Evolutionary conservation across 2,329 filamentous ascomycete species (phyloP).

Genomic region (Sphaceloma murrayae): DNA sequence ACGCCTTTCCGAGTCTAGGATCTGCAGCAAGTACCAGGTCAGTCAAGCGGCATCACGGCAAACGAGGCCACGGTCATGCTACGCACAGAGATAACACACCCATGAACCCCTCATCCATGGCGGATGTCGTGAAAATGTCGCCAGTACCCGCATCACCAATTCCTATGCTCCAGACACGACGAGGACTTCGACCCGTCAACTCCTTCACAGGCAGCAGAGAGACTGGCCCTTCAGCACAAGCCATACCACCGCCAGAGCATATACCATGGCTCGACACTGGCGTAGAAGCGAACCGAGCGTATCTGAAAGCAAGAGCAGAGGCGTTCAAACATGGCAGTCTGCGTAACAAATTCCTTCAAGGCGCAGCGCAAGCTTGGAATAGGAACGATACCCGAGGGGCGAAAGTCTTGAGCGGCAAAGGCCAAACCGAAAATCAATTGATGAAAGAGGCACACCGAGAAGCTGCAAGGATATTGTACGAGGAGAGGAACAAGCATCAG

Average conservation of each 20-base stretch:
- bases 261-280: slow-evolving; percentile 97
- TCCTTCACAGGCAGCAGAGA: slow-evolving; percentile 59
- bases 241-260: slow-evolving; percentile 79
- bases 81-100: slow-evolving; percentile 48
- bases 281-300: slow-evolving; percentile 79
- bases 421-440: slow-evolving; percentile 90
- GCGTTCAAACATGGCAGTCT: slow-evolving; percentile 95
- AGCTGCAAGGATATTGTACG: slow-evolving; percentile 82
- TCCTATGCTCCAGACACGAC: slow-evolving; percentile 42
- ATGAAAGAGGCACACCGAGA: slow-evolving; percentile 97
- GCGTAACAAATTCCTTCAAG: slow-evolving; percentile 93
- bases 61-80: slow-evolving; percentile 66
- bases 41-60: slow-evolving; percentile 86
- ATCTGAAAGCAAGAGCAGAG: slow-evolving; percentile 88
- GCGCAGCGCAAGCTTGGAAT: slow-evolving; percentile 96
- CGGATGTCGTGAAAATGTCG: slow-evolving; percentile 91
- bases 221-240: slow-evolving; percentile 69
- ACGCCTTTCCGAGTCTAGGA: slow-evolving; percentile 85
- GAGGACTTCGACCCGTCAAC: slow-evolving; percentile 53
- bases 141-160: slow-evolving; percentile 62
- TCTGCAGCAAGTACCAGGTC: slow-evolving; percentile 62
- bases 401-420: slow-evolving; percentile 85
- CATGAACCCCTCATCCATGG: slow-evolving; percentile 71
- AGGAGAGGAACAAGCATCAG: slow-evolving; percentile 69
- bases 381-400: slow-evolving; percentile 92